These are phyloP conservation scores for Pseudoperonospora humuli DNA, from an alignment of 352 stramenopile species.

Conservation along the genomic window DNA sequence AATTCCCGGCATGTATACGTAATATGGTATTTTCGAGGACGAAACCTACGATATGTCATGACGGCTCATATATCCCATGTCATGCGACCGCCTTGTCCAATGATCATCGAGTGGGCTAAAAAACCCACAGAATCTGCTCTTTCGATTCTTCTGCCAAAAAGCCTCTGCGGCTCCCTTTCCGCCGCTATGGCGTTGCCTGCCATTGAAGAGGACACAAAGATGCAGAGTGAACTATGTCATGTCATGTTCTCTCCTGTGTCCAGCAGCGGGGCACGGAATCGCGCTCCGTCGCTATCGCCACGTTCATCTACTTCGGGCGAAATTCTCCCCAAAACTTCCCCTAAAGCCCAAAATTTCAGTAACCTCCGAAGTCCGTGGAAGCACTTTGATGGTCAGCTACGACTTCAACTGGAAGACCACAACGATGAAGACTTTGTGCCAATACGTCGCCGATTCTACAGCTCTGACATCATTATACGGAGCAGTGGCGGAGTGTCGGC, in stretches of 20 bases:
- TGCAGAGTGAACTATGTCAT: slow-evolving; percentile 7
- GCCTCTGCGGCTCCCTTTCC: too few species aligned
- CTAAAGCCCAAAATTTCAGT: slow-evolving; percentile 4
- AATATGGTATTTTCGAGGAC: too few species aligned
- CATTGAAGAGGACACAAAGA: slow-evolving; percentile 45
- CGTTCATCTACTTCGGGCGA: slow-evolving; percentile 7
- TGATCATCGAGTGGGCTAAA: too few species aligned
- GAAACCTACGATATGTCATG: too few species aligned
- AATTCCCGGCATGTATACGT: too few species aligned
- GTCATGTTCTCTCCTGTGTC: slow-evolving; percentile 4
- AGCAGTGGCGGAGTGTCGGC: slow-evolving; percentile 2
- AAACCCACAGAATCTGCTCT: too few species aligned
- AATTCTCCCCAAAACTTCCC: slow-evolving; percentile 1
- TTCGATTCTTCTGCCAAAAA: too few species aligned
- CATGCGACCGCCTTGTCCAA: too few species aligned
- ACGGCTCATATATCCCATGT: too few species aligned
- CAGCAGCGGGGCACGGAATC: neutral
- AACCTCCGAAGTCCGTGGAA: slow-evolving; percentile 7
- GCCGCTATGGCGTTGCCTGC: slow-evolving; percentile 27
- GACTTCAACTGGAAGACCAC: neutral
- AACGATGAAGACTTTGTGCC: slow-evolving; percentile 14
- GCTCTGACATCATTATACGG: slow-evolving; percentile 44
- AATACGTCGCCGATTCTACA: slow-evolving; percentile 46
- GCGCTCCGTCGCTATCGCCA: slow-evolving; percentile 19
- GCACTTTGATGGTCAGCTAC: neutral